These are phyloP conservation scores for Backusella circina DNA, from an alignment of 192 early-diverging fungal genomes.

Conservation along the genomic window DNA sequence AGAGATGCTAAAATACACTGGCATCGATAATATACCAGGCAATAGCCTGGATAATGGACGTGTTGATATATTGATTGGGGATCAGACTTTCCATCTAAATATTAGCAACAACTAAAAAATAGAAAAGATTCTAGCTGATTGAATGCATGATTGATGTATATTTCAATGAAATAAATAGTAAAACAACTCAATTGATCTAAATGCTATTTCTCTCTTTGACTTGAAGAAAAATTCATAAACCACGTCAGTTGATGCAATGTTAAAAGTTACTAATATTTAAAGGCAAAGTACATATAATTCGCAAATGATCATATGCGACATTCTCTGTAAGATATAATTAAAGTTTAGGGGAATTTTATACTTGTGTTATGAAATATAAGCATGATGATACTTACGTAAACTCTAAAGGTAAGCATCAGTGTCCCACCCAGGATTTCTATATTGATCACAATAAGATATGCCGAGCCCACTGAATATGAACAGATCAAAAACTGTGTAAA, in stretches of 20 bases:
- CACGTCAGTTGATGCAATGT: neutral
- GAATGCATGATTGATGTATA: neutral
- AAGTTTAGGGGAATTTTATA: neutral
- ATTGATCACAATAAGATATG: neutral
- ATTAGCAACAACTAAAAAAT: neutral
- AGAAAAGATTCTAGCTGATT: neutral
- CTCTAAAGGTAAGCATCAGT: neutral
- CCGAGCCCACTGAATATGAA: neutral
- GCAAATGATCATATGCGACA: neutral
- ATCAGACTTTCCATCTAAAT: neutral
- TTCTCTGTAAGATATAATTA: neutral
- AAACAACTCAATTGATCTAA: neutral
- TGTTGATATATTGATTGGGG: neutral
- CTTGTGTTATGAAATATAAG: neutral
- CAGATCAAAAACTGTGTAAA: neutral
- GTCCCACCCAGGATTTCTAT: neutral
- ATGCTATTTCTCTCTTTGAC: too few species aligned
- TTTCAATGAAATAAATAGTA: neutral
- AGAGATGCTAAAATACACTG: slow-evolving; percentile 28
- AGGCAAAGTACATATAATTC: neutral
- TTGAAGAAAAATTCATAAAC: neutral
- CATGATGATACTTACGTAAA: neutral
- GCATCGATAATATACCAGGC: slow-evolving; percentile 9
- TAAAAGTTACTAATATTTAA: neutral
- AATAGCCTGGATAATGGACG: slow-evolving; percentile 11